Conservation (phyloP, 1,284 basidiomycete genomes). For the Sanguinoderma infundibulare region DNA sequence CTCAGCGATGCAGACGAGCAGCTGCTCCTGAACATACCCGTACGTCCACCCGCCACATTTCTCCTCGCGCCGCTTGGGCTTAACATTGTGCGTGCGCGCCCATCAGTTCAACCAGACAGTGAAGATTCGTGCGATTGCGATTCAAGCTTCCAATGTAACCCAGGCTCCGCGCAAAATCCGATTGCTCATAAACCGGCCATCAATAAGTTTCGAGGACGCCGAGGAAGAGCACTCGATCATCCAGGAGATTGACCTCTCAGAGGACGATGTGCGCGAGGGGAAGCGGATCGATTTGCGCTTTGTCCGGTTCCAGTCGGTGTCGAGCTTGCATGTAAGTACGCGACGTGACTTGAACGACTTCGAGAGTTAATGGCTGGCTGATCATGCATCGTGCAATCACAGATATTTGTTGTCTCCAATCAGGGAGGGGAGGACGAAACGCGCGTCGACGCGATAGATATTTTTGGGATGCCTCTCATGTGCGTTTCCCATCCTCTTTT, state of each 20-base stretch:
- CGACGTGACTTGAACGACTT: too few relatives aligned
- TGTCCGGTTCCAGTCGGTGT: conserved; percentile 83
- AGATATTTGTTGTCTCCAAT: conserved; percentile 83
- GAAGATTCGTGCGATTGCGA: conserved; percentile 70
- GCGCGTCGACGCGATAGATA: conserved; percentile 77
- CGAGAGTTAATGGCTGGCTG: background rate
- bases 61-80: background rate
- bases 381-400: background rate
- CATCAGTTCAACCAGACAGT: conserved; percentile 81
- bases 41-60: conserved; percentile 40
- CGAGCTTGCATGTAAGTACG: conserved; percentile 66
- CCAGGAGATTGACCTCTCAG: conserved; percentile 57
- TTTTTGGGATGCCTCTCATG: conserved; percentile 71
- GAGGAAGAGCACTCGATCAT: conserved; percentile 54
- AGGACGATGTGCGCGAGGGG: conserved; percentile 59
- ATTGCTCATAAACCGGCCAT: conserved; percentile 68
- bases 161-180: conserved; percentile 73
- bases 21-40: conserved; percentile 70
- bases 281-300: conserved; percentile 66
- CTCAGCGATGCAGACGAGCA: conserved; percentile 85
- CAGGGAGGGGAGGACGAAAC: conserved; percentile 78
- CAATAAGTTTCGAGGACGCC: conserved; percentile 73
- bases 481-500: conserved; percentile 39
- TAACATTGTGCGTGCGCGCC: background rate
- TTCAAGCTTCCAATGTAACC: conserved; percentile 52